Percentiles rank a stretch among this genome's conserved stretches.
These are phyloP conservation scores for Citrus inodora DNA, from an alignment of 345 rosid genomes.

Conservation along the genomic window DNA sequence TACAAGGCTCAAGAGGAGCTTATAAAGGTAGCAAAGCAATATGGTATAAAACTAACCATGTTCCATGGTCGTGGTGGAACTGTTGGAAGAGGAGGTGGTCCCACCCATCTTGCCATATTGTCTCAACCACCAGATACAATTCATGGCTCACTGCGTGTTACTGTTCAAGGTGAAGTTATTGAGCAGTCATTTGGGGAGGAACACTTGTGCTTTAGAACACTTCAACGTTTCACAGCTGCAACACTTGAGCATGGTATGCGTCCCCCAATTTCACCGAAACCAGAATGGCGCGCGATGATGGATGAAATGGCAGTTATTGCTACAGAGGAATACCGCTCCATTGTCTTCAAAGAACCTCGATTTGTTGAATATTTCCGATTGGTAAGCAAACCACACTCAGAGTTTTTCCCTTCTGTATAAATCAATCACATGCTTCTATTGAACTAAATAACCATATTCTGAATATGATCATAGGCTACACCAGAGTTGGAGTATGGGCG, in stretches of 20 bases:
- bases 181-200: constrained; percentile 97
- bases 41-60: constrained; percentile 91
- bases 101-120: constrained; percentile 96
- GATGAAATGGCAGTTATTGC: constrained; percentile 94
- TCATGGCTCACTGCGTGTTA: constrained; percentile 89
- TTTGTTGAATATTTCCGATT: constrained; percentile 97
- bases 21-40: constrained; percentile 78
- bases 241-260: constrained; percentile 97
- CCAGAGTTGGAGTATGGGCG: constrained; percentile 97
- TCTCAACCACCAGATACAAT: constrained; percentile 99
- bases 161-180: constrained; percentile 96
- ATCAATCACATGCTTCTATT: background rate
- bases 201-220: constrained; percentile 89
- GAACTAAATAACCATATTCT: constrained; percentile 8
- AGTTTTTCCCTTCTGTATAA: background rate
- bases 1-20: constrained; percentile 99
- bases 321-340: constrained; percentile 85
- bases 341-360: constrained; percentile 87
- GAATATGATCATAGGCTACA: constrained; percentile 64
- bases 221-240: constrained; percentile 96
- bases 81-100: constrained; percentile 99
- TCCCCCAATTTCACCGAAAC: constrained; percentile 88
- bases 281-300: constrained; percentile 89
- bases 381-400: constrained; percentile 40
- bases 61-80: constrained; percentile 99